Conservation (phyloP, 805 yeast species). For the Ogataea kodamae region DNA sequence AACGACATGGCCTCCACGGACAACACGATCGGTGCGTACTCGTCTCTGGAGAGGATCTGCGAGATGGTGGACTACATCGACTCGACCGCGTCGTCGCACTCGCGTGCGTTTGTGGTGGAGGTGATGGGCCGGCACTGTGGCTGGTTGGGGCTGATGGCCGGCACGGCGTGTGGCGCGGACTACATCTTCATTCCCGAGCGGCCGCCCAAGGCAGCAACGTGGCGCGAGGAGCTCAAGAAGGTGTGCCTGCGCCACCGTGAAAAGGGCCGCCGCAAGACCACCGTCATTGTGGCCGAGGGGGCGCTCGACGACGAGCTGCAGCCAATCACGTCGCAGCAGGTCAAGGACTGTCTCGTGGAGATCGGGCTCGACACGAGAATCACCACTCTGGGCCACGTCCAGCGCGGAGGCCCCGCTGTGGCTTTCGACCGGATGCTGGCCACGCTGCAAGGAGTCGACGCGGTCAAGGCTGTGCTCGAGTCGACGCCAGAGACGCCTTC, state of each 20-base stretch:
- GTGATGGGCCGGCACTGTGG: constrained; percentile 99
- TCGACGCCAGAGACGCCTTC: constrained; percentile 87
- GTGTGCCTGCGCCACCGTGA: constrained; percentile 76
- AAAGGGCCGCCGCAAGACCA: constrained; percentile 89
- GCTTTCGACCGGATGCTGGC: constrained; percentile 91
- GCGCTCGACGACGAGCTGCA: constrained; percentile 80
- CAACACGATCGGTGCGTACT: constrained; percentile 93
- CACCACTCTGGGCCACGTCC: constrained; percentile 95
- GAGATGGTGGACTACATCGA: constrained; percentile 94
- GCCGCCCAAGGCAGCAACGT: constrained; percentile 69
- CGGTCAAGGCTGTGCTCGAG: constrained; percentile 87
- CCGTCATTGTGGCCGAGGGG: constrained; percentile 97
- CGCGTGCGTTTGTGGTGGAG: constrained; percentile 95
- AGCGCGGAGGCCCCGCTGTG: constrained; percentile 98
- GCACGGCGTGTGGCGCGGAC: constrained; percentile 95
- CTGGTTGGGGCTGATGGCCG: constrained; percentile 97
- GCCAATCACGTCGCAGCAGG: constrained; percentile 78
- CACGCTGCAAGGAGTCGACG: constrained; percentile 96
- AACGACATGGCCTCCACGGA: constrained; percentile 98
- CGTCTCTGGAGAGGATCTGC: constrained; percentile 89
- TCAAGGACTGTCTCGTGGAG: constrained; percentile 75
- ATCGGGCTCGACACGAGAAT: constrained; percentile 89
- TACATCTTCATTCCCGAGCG: constrained; percentile 91
- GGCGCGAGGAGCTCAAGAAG: constrained; percentile 78
- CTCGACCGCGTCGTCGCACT: constrained; percentile 95